Base-by-base conservation (phyloP, 2,329 filamentous ascomycete genomes). In the Cytospora piceicola region DNA sequence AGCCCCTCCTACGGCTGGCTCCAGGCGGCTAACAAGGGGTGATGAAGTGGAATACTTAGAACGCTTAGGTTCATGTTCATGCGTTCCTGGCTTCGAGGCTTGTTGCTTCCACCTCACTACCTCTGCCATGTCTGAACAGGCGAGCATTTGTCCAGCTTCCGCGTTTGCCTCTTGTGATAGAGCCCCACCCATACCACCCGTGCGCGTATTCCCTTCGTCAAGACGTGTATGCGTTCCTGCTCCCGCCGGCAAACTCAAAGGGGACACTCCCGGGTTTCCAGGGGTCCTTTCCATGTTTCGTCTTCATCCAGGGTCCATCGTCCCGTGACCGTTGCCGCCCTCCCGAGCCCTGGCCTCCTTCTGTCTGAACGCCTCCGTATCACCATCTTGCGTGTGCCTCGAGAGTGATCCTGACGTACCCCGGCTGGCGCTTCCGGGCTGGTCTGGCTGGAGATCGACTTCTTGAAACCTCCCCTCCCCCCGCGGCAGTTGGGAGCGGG, bases 401-500 rank as follows among this genome's bases (percentile, higher is more conserved):
- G 58, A 58, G 46, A 53, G n/a, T n/a, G n/a, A 58, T 53, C 53
- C 30, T 58, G 63, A 36, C 42, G 39, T 57, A 53, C 42, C 46
- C 53, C 39, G 53, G 39, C 63, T 58, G 46, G 42, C 60, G 63
- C 52, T 22, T 60, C 63, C 39, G 42, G 63, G 51, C 61, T 51
- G 29, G 58, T 46, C 58, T 42, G 55, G 53, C 53, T 65, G 53
- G 51, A 58, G 63, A 62, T 65, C 63, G 53, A 65, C 53, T 62
- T 62, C 58, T 62, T 58, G 62, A 65, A 65, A 58, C 27, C 29
- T 32, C 63, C 34, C 61, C 56, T 39, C 55, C 55, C 30, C 61
- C 61, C 30, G 42, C 52, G 54, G 22, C 39, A 15, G 55, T 65
- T 58, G 63, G 53, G 42, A 53, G 46, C 58, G 49, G 42, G 61